Evolutionary conservation across 139 green algal genomes (phyloP).

Genomic region (Ettlia oleoabundans): DNA sequence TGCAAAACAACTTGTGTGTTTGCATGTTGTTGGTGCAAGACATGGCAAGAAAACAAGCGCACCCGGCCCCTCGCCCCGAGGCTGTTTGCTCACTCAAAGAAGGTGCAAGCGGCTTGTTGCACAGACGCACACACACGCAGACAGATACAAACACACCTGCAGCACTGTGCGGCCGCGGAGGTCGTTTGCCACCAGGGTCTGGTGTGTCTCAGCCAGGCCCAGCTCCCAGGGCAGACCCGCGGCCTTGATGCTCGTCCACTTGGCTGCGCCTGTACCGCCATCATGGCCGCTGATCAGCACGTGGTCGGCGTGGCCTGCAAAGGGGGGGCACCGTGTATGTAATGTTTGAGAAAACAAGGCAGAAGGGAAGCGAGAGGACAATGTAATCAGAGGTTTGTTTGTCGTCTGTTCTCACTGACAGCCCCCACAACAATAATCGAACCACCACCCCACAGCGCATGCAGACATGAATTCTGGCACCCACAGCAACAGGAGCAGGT

Average conservation of each 20-base stretch:
- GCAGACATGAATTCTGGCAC: no score
- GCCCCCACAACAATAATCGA: no score
- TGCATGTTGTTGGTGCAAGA: no score
- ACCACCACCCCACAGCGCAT: no score
- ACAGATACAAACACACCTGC: constrained; percentile 57
- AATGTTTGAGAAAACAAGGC: neutral
- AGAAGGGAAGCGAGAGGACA: no score
- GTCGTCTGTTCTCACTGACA: no score
- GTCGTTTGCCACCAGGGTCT: constrained; percentile 96
- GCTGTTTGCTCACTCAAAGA: no score
- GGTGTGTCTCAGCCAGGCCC: constrained; percentile 93
- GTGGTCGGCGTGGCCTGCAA: constrained; percentile 93
- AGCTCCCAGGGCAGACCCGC: constrained; percentile 95
- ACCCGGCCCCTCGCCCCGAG: no score
- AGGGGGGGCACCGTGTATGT: neutral
- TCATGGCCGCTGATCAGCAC: constrained; percentile 96
- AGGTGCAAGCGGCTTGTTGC: no score
- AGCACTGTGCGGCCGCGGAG: constrained; percentile 86
- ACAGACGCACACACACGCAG: neutral
- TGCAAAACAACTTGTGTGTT: no score
- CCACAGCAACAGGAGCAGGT: neutral
- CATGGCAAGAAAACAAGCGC: no score
- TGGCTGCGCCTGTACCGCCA: constrained; percentile 87
- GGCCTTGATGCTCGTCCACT: constrained; percentile 84
- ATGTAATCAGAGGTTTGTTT: no score